Base-by-base conservation (phyloP, 371 early-diverging fungal genomes). In the Nematocida sp. region DNA sequence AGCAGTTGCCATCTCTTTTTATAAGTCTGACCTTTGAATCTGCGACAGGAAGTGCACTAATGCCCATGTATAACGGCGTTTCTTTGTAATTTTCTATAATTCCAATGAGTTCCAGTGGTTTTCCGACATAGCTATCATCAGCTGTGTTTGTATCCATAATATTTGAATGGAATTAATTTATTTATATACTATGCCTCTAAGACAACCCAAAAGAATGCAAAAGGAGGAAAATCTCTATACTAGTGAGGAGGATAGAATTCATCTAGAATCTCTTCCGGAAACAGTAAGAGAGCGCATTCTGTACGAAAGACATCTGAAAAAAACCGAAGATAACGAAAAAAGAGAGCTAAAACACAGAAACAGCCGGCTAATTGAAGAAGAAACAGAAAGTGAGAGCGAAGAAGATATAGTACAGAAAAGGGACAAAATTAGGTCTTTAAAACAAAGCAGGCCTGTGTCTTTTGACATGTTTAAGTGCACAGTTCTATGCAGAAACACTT, bases 241-340 rank as follows among this genome's bases (percentile, higher is more conserved):
- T 13, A 70, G 80, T 40, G 45, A 55, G 25, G 84, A 82, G 9
- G 85, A 85, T 55, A 72, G 60, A 70, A 66, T 82, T 52, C 13
- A 54, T 9, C 67, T 86, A 2, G 60, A 76, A 20, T 25, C 56
- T 9, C 62, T 86, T 33, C 72, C 82, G 47, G 86, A 85, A 71
- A 56, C 70, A 56, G 72, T 83, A 52, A 47, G 86, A 39, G 85
- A 86, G 55, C 56, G 67, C 46, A 84, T 83, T 40, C 70, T 86
- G 2, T 84, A 86, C 57, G 82, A 84, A 61, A 82, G 86, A 72
- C 71, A 84, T 52, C 6, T 62, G 3, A 64, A 69, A 72, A 50
- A 66, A 5, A 70, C 61, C 18, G 75, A 72, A 47, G 64, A 64
- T 46, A 72, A 82, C 20, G 85, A 84, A 66, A 85, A 82, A 62